Percentiles rank a stretch among this genome's conserved stretches.
Evolutionary conservation across 1,139 yeast species (phyloP).

Genomic region (Candida tetrigidarum): DNA sequence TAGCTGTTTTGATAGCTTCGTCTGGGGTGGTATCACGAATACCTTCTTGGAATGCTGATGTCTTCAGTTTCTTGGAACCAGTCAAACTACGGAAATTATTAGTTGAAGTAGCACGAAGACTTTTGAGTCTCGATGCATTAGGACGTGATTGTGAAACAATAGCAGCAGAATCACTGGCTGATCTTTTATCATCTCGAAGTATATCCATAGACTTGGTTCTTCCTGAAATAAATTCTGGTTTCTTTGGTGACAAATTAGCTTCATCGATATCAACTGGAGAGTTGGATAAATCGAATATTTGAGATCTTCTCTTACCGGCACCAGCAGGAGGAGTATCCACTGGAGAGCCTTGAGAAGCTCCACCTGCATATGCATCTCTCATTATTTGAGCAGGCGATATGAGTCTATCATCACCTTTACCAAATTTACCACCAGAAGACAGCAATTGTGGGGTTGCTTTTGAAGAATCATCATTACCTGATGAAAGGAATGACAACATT

Average conservation of each 20-base stretch:
- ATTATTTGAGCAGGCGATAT: slow-evolving; percentile 31
- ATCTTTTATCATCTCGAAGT: slow-evolving; percentile 34
- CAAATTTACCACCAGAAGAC: slow-evolving; percentile 1
- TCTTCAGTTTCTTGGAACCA: slow-evolving; percentile 59
- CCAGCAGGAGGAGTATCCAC: too few species aligned
- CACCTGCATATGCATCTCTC: slow-evolving; percentile 18
- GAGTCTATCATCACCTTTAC: slow-evolving; percentile 18
- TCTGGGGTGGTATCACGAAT: slow-evolving; percentile 75
- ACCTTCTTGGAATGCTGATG: slow-evolving; percentile 95
- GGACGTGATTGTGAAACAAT: slow-evolving; percentile 12
- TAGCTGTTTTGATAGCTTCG: slow-evolving; percentile 78
- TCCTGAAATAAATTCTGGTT: slow-evolving; percentile 31
- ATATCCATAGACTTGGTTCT: slow-evolving; percentile 13
- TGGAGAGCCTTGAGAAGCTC: slow-evolving; percentile 9
- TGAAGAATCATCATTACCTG: slow-evolving; percentile 19
- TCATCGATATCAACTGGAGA: slow-evolving; percentile 35
- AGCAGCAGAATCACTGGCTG: slow-evolving; percentile 31
- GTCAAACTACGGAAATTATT: slow-evolving; percentile 49
- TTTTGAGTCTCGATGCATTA: slow-evolving; percentile 37
- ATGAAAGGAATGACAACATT: slow-evolving; percentile 46
- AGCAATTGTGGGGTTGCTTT: slow-evolving; percentile 8
- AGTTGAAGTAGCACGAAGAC: slow-evolving; percentile 47
- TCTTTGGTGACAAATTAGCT: slow-evolving; percentile 41
- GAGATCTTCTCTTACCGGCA: slow-evolving; percentile 8
- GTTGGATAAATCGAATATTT: slow-evolving; percentile 12